Evolutionary conservation across 495 filamentous ascomycete genomes (phyloP).

Genomic region (Aspergillus haitiensis): DNA sequence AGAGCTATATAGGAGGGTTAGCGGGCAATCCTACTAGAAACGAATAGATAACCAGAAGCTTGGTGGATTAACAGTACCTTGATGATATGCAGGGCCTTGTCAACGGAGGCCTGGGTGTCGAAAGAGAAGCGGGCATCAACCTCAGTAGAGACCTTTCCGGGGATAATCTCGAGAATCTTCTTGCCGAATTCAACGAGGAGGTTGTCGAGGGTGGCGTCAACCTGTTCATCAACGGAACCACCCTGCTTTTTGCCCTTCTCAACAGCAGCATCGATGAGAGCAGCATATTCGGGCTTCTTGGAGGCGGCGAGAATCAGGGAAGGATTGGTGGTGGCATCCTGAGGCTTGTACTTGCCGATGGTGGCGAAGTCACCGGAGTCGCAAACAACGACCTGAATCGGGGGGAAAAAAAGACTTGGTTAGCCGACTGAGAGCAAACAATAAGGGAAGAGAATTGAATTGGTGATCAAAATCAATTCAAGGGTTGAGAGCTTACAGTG

Average conservation of each 20-base stretch:
- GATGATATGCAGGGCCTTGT: slow-evolving; percentile 97
- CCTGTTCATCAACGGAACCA: slow-evolving; percentile 65
- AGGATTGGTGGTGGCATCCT: slow-evolving; percentile 99
- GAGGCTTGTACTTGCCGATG: slow-evolving; percentile 99
- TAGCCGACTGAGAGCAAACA: slow-evolving; percentile 20
- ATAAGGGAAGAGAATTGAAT: slow-evolving; percentile 20
- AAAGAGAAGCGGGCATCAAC: slow-evolving; percentile 97
- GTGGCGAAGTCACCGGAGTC: slow-evolving; percentile 52
- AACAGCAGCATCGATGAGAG: slow-evolving; percentile 84
- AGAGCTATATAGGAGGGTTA: slow-evolving; percentile 61
- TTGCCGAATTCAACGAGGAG: slow-evolving; percentile 97
- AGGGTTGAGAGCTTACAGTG: slow-evolving; percentile 71
- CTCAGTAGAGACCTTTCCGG: slow-evolving; percentile 97
- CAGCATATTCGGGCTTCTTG: slow-evolving; percentile 96
- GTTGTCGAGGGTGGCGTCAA: slow-evolving; percentile 82
- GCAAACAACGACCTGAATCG: slow-evolving; percentile 33
- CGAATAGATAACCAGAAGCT: neutral
- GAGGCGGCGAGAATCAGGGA: slow-evolving; percentile 96
- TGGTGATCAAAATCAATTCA: slow-evolving; percentile 27
- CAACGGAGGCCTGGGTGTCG: slow-evolving; percentile 84
- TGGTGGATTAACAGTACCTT: slow-evolving; percentile 57
- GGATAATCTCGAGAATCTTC: slow-evolving; percentile 95
- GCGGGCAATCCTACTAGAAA: neutral
- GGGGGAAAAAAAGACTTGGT: slow-evolving; percentile 7
- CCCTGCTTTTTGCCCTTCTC: slow-evolving; percentile 78